A percentile compares a stretch with the other conserved stretches of the same genome.
Conservation (phyloP, 768 basidiomycete species). For the Galerina marginata region DNA sequence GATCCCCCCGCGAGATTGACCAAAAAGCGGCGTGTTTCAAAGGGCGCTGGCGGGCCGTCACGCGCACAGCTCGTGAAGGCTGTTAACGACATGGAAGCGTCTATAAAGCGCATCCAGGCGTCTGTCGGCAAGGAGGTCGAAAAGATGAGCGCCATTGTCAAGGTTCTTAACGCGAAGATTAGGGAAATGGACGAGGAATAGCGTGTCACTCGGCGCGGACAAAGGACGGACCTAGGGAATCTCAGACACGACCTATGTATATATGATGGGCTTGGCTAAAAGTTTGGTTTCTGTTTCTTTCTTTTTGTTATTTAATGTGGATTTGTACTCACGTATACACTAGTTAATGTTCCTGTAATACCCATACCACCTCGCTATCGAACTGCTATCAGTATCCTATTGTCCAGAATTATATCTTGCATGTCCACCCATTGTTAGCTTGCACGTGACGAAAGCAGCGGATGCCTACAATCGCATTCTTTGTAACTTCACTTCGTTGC, state of each 20-base stretch:
- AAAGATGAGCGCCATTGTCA: conserved; percentile 37
- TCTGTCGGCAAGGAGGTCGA: conserved; percentile 40
- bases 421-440: neutral
- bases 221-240: conserved; percentile 8
- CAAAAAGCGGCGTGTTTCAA: conserved; percentile 40
- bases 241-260: neutral
- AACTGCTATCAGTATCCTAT: conserved; percentile 17
- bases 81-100: conserved; percentile 40
- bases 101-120: conserved; percentile 39
- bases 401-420: no score
- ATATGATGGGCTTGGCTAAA: conserved; percentile 18
- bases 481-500: no score
- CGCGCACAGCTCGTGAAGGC: conserved; percentile 38
- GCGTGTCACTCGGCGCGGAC: conserved; percentile 7
- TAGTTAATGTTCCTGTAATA: conserved; percentile 29
- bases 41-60: conserved; percentile 31
- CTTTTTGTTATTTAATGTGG: conserved; percentile 25
- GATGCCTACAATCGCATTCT: no score
- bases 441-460: no score
- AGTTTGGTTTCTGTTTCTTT: conserved; percentile 24
- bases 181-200: conserved; percentile 40
- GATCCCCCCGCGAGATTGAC: conserved; percentile 32
- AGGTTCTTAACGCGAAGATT: conserved; percentile 35
- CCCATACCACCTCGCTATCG: conserved; percentile 23
- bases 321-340: conserved; percentile 32